Percentiles rank a stretch among this genome's conserved stretches.
phyloP scores from a whole-genome alignment of 2,329 filamentous ascomycete species.

The Colletotrichum spaethianum region DNA sequence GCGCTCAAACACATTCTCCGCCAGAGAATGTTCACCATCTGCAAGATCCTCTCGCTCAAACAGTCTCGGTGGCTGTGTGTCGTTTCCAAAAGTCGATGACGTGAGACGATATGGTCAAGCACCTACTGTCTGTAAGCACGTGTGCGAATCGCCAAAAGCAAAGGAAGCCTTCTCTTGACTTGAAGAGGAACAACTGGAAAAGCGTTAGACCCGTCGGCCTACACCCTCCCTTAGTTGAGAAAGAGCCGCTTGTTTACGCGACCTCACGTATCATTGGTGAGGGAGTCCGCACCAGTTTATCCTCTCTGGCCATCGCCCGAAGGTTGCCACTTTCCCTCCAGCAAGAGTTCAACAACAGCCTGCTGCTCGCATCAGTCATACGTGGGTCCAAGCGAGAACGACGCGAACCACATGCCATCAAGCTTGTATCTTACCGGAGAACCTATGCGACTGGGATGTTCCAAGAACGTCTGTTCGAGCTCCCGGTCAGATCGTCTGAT shows the following conservation, averaged over 20 bases:
- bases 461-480: slow-evolving; percentile 37
- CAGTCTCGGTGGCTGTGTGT: slow-evolving; percentile 34
- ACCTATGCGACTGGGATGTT: slow-evolving; percentile 9
- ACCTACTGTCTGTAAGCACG: slow-evolving; percentile 10
- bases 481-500: slow-evolving; percentile 36
- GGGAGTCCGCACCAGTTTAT: neutral
- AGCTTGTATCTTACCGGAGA: neutral
- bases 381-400: neutral
- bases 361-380: neutral
- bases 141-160: neutral
- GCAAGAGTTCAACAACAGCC: neutral
- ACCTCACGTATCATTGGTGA: neutral
- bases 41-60: slow-evolving; percentile 33
- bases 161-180: neutral
- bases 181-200: neutral
- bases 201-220: neutral
- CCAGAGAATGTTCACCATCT: neutral
- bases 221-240: neutral
- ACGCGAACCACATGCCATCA: slow-evolving; percentile 17
- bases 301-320: neutral
- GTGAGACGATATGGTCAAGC: slow-evolving; percentile 21
- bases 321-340: neutral
- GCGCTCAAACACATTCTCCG: slow-evolving; percentile 1
- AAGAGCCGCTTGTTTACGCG: neutral
- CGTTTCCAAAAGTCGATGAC: slow-evolving; percentile 31